Conservation (phyloP, 164 flowering plant species). For the Kingdonia uniflora region DNA sequence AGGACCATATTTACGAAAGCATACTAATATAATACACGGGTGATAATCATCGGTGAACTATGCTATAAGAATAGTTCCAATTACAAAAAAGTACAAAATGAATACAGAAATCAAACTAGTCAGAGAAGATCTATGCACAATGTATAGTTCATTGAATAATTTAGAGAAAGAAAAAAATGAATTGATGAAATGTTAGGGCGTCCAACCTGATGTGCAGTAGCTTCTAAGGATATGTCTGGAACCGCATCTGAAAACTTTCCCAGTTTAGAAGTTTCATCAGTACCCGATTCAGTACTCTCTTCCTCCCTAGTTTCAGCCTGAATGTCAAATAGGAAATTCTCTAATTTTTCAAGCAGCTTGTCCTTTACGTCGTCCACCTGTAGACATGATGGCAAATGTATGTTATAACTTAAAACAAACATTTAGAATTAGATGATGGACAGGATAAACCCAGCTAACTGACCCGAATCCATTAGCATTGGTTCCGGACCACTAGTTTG, state of each 20-base stretch:
- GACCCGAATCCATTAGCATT: no score
- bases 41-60: no score
- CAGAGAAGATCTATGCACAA: no score
- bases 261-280: constrained; percentile 30
- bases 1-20: no score
- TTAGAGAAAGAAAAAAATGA: no score
- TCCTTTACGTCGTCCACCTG: constrained; percentile 81
- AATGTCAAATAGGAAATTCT: constrained; percentile 50
- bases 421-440: constrained; percentile 3
- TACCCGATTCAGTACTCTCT: constrained; percentile 18
- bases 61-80: no score
- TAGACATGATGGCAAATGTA: constrained; percentile 7
- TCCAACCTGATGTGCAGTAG: constrained; percentile 18
- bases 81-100: no score
- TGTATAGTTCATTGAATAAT: no score
- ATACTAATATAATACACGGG: no score
- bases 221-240: constrained; percentile 33
- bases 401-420: constrained; percentile 2
- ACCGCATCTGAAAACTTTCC: constrained; percentile 21
- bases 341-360: constrained; percentile 74
- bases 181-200: neutral
- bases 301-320: constrained; percentile 36
- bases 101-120: no score
- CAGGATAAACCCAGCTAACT: neutral
- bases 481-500: no score